Evolutionary conservation across 2,329 filamentous ascomycete species (phyloP).

Genomic region (Penicillium sp.): DNA sequence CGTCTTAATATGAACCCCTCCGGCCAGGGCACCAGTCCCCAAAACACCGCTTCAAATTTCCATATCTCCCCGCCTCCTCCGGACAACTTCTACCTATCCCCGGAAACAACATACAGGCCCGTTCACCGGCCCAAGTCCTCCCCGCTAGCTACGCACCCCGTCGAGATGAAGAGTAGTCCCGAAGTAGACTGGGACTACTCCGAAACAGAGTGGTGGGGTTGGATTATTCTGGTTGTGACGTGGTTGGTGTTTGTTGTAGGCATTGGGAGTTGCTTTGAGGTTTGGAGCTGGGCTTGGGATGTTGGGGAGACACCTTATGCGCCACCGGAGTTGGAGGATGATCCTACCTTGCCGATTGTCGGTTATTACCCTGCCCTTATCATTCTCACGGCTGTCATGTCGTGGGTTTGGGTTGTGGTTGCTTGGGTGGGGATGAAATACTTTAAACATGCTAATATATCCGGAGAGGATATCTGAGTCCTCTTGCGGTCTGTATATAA

Average conservation of each 20-base stretch:
- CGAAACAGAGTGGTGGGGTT: slow-evolving; percentile 98
- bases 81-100: slow-evolving; percentile 62
- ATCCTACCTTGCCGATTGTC: slow-evolving; percentile 89
- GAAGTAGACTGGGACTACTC: slow-evolving; percentile 74
- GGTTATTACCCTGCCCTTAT: slow-evolving; percentile 96
- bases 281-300: slow-evolving; percentile 99
- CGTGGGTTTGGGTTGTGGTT: slow-evolving; percentile 97
- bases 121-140: slow-evolving; percentile 39
- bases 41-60: slow-evolving; percentile 22
- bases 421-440: slow-evolving; percentile 99
- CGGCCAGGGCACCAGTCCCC: slow-evolving; percentile 14
- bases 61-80: slow-evolving; percentile 54
- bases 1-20: slow-evolving; percentile 40
- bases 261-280: slow-evolving; percentile 90
- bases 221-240: slow-evolving; percentile 85
- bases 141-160: slow-evolving; percentile 38
- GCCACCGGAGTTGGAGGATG: slow-evolving; percentile 91
- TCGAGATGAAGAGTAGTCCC: slow-evolving; percentile 40
- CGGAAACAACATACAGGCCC: slow-evolving; percentile 36
- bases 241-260: slow-evolving; percentile 96
- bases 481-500: background rate
- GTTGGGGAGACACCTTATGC: slow-evolving; percentile 95
- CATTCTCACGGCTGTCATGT: slow-evolving; percentile 91
- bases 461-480: slow-evolving; percentile 53
- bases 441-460: slow-evolving; percentile 95